phyloP scores from a whole-genome alignment of 768 basidiomycete species.

The Wakefieldia striispora region DNA sequence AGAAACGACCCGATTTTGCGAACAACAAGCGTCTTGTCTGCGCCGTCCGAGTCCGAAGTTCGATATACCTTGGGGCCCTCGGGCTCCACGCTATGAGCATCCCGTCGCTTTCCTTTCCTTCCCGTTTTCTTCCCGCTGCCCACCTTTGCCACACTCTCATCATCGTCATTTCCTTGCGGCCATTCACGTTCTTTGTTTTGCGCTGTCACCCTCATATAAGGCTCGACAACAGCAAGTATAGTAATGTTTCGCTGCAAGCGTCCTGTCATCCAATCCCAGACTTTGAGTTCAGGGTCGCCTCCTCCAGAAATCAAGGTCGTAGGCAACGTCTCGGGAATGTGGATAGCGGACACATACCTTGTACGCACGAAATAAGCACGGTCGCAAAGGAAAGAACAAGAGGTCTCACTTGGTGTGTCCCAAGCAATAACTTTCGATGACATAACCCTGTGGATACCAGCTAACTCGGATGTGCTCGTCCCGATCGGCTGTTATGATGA shows the following conservation, averaged over 20 bases:
- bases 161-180: slow-evolving; percentile 31
- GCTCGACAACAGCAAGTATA: slow-evolving; percentile 47
- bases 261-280: slow-evolving; percentile 82
- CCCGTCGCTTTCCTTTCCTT: slow-evolving; percentile 23
- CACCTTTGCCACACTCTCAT: slow-evolving; percentile 11
- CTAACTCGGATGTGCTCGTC: slow-evolving; percentile 96
- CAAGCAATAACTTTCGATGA: slow-evolving; percentile 83
- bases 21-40: slow-evolving; percentile 44
- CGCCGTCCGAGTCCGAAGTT: slow-evolving; percentile 2
- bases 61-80: slow-evolving; percentile 8
- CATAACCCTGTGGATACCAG: slow-evolving; percentile 83
- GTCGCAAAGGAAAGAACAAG: not conserved
- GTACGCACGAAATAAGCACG: not conserved
- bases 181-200: slow-evolving; percentile 28
- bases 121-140: slow-evolving; percentile 16
- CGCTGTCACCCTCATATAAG: slow-evolving; percentile 41
- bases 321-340: slow-evolving; percentile 52
- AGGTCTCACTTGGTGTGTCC: slow-evolving; percentile 73
- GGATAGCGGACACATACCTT: slow-evolving; percentile 83
- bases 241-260: slow-evolving; percentile 47
- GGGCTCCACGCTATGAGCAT: slow-evolving; percentile 19
- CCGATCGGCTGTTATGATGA: slow-evolving; percentile 86
- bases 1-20: slow-evolving; percentile 51
- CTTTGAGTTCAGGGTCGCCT: slow-evolving; percentile 71
- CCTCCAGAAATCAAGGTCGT: slow-evolving; percentile 77